These are phyloP conservation scores for Aspergillus novoparasiticus DNA, from an alignment of 2,329 filamentous ascomycete genomes.

Conservation along the genomic window DNA sequence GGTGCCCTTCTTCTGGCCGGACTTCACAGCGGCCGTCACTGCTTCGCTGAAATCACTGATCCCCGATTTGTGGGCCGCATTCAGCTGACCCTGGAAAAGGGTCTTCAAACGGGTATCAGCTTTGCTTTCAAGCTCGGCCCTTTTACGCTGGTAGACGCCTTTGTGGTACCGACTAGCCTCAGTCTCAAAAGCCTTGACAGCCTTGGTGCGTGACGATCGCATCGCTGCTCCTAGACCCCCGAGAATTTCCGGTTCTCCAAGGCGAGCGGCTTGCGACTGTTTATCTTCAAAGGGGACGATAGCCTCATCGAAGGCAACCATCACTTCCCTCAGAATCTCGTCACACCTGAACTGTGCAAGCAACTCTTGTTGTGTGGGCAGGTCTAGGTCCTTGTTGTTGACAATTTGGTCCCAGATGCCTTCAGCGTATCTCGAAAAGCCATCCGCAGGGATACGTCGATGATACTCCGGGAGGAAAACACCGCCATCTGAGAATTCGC, in stretches of 20 bases:
- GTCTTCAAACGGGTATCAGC: slow-evolving; percentile 85
- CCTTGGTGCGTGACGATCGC: slow-evolving; percentile 69
- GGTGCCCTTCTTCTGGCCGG: slow-evolving; percentile 86
- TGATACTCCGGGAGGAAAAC: slow-evolving; percentile 95
- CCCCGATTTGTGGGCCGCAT: slow-evolving; percentile 84
- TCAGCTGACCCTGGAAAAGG: slow-evolving; percentile 84
- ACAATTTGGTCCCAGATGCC: slow-evolving; percentile 98
- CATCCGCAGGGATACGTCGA: slow-evolving; percentile 91
- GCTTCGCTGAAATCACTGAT: slow-evolving; percentile 83
- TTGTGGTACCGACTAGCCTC: slow-evolving; percentile 97
- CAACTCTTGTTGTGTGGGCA: slow-evolving; percentile 95
- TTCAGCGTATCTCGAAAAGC: slow-evolving; percentile 91
- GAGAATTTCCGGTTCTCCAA: slow-evolving; percentile 74
- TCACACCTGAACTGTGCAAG: slow-evolving; percentile 97
- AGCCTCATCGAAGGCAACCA: slow-evolving; percentile 78
- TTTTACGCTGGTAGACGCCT: slow-evolving; percentile 86
- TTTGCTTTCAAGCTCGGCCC: slow-evolving; percentile 79
- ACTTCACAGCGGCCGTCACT: slow-evolving; percentile 83
- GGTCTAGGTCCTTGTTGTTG: slow-evolving; percentile 95
- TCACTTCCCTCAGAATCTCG: slow-evolving; percentile 88
- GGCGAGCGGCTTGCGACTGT: slow-evolving; percentile 72
- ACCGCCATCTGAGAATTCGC: slow-evolving; percentile 75
- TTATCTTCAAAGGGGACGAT: slow-evolving; percentile 83
- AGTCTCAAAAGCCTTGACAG: slow-evolving; percentile 80
- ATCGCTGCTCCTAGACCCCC: slow-evolving; percentile 74